Percentiles rank a stretch among this genome's conserved stretches.
Evolutionary conservation across 108 stramenopile genomes (phyloP).

Genomic region (Aurantiochytrium sp.): DNA sequence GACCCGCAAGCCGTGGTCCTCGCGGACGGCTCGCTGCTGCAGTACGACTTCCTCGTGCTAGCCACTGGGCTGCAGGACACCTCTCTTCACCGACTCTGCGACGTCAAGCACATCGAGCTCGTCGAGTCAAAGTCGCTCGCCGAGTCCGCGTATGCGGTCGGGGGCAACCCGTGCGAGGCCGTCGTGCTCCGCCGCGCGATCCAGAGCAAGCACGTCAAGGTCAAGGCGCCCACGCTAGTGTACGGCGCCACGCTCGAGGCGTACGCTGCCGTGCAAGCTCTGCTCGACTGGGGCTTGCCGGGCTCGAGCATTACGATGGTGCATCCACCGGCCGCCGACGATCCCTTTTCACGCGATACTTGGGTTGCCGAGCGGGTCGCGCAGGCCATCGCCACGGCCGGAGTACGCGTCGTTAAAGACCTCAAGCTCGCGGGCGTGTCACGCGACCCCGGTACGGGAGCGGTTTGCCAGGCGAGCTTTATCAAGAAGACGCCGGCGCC

Average conservation of each 20-base stretch:
- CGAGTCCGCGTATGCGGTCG: background rate
- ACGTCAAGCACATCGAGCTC: background rate
- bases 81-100: background rate
- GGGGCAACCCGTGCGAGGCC: background rate
- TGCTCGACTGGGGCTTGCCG: background rate
- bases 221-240: background rate
- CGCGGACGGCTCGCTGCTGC: conserved; percentile 45
- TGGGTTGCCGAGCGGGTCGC: background rate
- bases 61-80: conserved; percentile 46
- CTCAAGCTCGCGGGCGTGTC: background rate
- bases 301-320: background rate
- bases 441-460: background rate
- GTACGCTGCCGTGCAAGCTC: background rate
- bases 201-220: background rate
- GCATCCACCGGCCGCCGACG: background rate
- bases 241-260: conserved; percentile 14
- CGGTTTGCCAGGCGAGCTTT: background rate
- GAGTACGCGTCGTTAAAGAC: background rate
- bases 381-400: background rate
- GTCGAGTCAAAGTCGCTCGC: background rate
- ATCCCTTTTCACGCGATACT: background rate
- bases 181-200: background rate
- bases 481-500: background rate
- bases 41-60: conserved; percentile 56
- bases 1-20: conserved; percentile 45